Conservation (phyloP, 108 stramenopile species). For the Nitzschia sp. region DNA sequence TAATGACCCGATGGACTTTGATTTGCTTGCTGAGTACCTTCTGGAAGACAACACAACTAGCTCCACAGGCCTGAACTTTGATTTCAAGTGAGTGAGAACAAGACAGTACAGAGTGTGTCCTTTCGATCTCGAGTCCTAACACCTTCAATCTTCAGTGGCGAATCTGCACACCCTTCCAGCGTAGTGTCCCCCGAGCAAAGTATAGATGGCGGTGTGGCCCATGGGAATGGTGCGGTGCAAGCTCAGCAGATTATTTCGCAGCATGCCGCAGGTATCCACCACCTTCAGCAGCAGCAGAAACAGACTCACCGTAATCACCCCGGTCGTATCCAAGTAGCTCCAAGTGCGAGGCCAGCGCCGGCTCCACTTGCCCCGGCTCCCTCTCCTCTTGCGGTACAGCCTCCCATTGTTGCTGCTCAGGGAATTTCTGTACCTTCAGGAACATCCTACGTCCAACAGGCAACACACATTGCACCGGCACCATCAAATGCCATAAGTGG, state of each 20-base stretch:
- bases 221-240: slow-evolving; percentile 7
- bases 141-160: not conserved
- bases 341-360: slow-evolving; percentile 1
- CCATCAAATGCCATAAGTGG: slow-evolving; percentile 7
- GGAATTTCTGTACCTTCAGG: slow-evolving; percentile 17
- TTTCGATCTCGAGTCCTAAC: not conserved
- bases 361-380: slow-evolving; percentile 1
- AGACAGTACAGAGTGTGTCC: not conserved
- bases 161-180: slow-evolving; percentile 26
- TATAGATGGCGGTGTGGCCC: slow-evolving; percentile 34
- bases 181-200: slow-evolving; percentile 54
- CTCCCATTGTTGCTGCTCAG: slow-evolving; percentile 8
- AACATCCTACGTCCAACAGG: not conserved
- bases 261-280: slow-evolving; percentile 16
- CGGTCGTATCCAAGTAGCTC: not conserved
- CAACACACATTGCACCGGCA: slow-evolving; percentile 2
- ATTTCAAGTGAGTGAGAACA: slow-evolving; percentile 56
- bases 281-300: too few species aligned
- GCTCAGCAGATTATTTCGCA: slow-evolving; percentile 20
- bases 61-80: slow-evolving; percentile 42
- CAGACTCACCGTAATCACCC: slow-evolving; percentile 7
- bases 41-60: slow-evolving; percentile 60
- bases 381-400: not conserved
- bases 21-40: slow-evolving; percentile 83
- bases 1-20: slow-evolving; percentile 70